Evolutionary conservation across 768 basidiomycete species (phyloP), one percentile per base, ranked within the genome.

Genomic region (Termitomyces sp.): DNA sequence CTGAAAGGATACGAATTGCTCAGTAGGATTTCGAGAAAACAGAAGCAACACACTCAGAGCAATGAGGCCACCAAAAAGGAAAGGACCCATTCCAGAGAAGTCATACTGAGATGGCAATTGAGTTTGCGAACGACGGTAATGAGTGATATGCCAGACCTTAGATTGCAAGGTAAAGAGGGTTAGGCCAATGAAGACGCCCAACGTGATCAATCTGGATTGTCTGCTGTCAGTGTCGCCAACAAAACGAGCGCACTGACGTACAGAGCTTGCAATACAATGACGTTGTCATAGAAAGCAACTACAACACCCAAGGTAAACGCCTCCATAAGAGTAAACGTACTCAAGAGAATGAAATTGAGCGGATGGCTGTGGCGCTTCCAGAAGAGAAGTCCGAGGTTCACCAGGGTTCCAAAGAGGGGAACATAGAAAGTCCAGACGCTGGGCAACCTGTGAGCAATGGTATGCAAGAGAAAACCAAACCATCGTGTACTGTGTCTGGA

Each of bases 81-180:
- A 96, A 1, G 95, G 91, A 0, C 86, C 94, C 76, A 97, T 83
- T 53, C 90, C 90, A 12, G 86, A 88, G 73, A 99, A 98, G 74
- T 98, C 95, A 72, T 93, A 97, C 89, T 92, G 62, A 0, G 42
- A 51, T 19, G 48, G 37, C n/a, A 23, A 21, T 59, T 60, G 38
- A 55, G 43, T 4, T 26, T 37, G 21, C 11, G 43, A 47, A 35
- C 30, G 23, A 56, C 38, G 57, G 38, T 15, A 2, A 41, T 28
- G 41, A 9, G 0, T 46, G 40, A 45, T 12, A 59, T 57, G 14
- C 53, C 76, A 19, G 59, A 89, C 90, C 79, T 96, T 96, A 56
- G 90, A 91, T 70, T 96, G 94, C 68, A 97, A 77, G 0, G 97
- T 98, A 76, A 97, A 98, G 52, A 98, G 70, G 0, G 95, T 98